Evolutionary conservation across 805 yeast species (phyloP).

Genomic region (Myxozyma sirexii): DNA sequence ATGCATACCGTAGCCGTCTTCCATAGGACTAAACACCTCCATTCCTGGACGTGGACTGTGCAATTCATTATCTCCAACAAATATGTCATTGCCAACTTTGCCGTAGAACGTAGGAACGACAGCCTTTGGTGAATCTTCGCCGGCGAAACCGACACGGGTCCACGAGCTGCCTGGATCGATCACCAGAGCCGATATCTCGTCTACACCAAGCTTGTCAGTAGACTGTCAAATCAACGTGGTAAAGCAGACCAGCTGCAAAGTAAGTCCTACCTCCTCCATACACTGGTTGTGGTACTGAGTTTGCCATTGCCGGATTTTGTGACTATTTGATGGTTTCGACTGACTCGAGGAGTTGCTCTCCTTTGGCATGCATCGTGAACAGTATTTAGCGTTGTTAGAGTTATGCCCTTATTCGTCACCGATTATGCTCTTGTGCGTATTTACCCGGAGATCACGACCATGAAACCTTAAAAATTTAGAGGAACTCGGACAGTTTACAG

Average conservation of each 20-base stretch:
- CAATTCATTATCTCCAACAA: conserved; percentile 49
- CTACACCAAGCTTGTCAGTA: conserved; percentile 40
- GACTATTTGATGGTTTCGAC: background rate
- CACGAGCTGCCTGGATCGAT: conserved; percentile 86
- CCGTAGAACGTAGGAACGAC: conserved; percentile 75
- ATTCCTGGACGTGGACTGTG: conserved; percentile 43
- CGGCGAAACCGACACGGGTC: conserved; percentile 89
- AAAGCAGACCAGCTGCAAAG: background rate
- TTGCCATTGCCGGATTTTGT: conserved; percentile 24
- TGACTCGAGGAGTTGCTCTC: background rate
- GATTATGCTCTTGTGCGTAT: background rate
- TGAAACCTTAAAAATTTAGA: conserved; percentile 2
- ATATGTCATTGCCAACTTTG: conserved; percentile 35
- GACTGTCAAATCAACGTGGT: background rate
- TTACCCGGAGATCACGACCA: conserved; percentile 13
- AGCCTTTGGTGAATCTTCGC: conserved; percentile 82
- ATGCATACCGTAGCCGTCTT: conserved; percentile 41
- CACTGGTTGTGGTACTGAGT: conserved; percentile 33
- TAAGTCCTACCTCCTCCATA: conserved; percentile 37
- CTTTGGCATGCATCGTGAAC: background rate
- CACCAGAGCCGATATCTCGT: conserved; percentile 89
- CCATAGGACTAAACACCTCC: conserved; percentile 43
- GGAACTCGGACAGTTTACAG: background rate
- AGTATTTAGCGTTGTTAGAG: background rate
- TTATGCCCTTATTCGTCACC: background rate